Evolutionary conservation across 129 eudicot genomes (phyloP).

Genomic region (Artemisia tridentata): DNA sequence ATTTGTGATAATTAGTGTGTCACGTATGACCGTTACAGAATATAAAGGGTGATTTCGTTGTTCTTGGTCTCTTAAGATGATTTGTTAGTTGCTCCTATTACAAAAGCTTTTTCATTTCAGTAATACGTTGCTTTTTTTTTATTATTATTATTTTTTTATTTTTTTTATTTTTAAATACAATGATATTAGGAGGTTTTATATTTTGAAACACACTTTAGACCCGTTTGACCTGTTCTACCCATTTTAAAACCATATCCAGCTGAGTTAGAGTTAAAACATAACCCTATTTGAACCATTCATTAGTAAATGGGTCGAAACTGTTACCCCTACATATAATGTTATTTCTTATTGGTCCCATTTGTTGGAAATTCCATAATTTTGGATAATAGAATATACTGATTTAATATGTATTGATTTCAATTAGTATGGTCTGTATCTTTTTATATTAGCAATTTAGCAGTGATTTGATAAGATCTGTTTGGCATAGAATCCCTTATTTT

Average conservation of each 20-base stretch:
- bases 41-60: no score
- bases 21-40: no score
- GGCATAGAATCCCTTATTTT: no score
- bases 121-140: not conserved
- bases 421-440: no score
- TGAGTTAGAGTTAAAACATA: not conserved
- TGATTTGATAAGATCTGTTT: no score
- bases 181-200: not conserved
- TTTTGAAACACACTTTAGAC: not conserved
- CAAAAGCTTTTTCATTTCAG: not conserved
- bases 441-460: no score
- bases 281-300: not conserved
- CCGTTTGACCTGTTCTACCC: not conserved
- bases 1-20: not conserved
- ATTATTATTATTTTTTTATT: no score
- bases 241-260: no score
- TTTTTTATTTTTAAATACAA: not conserved
- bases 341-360: not conserved
- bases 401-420: no score
- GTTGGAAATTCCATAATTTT: no score
- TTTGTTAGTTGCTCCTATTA: not conserved
- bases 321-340: not conserved
- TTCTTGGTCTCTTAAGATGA: no score
- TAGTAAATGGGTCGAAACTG: not conserved
- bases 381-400: no score